Conservation (phyloP, 2,329 filamentous ascomycete genomes). For the Xylaria multiplex region DNA sequence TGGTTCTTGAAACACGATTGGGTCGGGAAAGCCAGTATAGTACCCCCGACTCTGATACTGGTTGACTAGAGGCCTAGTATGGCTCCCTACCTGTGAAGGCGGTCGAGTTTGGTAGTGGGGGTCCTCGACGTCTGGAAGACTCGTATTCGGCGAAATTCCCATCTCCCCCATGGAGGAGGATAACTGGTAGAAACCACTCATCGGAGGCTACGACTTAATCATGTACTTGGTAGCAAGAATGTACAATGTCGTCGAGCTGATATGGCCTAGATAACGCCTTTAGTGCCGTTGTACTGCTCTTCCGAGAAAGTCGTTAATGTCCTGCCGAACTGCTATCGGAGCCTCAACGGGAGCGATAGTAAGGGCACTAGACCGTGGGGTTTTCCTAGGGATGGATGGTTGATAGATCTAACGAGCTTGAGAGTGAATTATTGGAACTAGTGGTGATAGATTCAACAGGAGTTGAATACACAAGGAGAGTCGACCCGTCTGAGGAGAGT, state of each 20-base stretch:
- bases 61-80: conserved; percentile 51
- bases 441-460: conserved; percentile 20
- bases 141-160: conserved; percentile 51
- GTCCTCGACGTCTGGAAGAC: conserved; percentile 57
- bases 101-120: conserved; percentile 52
- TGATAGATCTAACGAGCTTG: conserved; percentile 8
- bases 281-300: conserved; percentile 22
- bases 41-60: conserved; percentile 61
- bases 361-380: conserved; percentile 1
- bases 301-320: conserved; percentile 2
- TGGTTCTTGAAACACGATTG: conserved; percentile 58
- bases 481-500: conserved; percentile 25
- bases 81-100: conserved; percentile 46
- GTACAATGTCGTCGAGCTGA: neutral
- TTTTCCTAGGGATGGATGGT: neutral
- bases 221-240: conserved; percentile 28
- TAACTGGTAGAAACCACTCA: conserved; percentile 68
- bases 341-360: conserved; percentile 1
- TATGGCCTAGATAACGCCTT: conserved; percentile 16
- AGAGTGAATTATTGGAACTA: conserved; percentile 9
- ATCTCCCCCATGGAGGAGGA: conserved; percentile 63
- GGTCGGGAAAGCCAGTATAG: conserved; percentile 62
- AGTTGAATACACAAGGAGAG: conserved; percentile 26
- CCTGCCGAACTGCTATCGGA: conserved; percentile 16
- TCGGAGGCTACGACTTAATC: conserved; percentile 46